phyloP scores from a whole-genome alignment of 352 stramenopile species.

The Globisporangium splendens region DNA sequence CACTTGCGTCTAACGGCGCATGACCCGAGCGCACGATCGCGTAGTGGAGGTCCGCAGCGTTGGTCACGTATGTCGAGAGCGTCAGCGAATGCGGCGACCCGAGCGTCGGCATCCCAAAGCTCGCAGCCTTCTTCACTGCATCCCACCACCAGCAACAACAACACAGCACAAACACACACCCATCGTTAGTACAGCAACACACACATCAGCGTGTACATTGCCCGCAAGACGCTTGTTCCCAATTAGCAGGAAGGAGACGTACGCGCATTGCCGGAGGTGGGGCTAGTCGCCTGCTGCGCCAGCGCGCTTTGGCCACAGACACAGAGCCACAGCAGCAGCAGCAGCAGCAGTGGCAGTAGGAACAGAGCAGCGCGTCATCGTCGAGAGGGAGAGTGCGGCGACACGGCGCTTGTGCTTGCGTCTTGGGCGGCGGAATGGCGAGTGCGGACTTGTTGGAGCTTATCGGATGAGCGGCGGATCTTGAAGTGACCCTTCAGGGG shows the following conservation, averaged over 20 bases:
- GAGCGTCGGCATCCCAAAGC: conserved; percentile 46
- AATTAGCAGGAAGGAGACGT: background rate
- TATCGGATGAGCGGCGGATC: no score
- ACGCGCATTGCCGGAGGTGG: background rate
- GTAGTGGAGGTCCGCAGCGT: conserved; percentile 73
- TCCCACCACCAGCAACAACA: no score
- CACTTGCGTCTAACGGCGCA: conserved; percentile 30
- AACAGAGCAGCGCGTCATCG: no score
- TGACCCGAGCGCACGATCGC: conserved; percentile 41
- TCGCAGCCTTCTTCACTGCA: conserved; percentile 24
- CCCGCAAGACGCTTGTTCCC: no score
- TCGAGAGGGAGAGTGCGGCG: no score
- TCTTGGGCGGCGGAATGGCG: no score
- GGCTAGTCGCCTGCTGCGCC: background rate
- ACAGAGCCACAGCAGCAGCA: no score
- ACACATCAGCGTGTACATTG: no score
- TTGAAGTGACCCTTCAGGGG: no score
- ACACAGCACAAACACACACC: background rate
- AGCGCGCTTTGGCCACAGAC: background rate
- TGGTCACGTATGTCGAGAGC: conserved; percentile 70
- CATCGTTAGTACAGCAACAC: background rate
- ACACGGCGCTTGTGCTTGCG: no score
- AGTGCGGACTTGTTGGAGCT: no score
- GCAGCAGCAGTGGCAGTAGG: no score
- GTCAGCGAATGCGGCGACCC: conserved; percentile 46